Percentiles rank a stretch among this genome's conserved stretches.
These are phyloP conservation scores for Jaminaea rosea DNA, from an alignment of 1,284 basidiomycete genomes.

Conservation along the genomic window DNA sequence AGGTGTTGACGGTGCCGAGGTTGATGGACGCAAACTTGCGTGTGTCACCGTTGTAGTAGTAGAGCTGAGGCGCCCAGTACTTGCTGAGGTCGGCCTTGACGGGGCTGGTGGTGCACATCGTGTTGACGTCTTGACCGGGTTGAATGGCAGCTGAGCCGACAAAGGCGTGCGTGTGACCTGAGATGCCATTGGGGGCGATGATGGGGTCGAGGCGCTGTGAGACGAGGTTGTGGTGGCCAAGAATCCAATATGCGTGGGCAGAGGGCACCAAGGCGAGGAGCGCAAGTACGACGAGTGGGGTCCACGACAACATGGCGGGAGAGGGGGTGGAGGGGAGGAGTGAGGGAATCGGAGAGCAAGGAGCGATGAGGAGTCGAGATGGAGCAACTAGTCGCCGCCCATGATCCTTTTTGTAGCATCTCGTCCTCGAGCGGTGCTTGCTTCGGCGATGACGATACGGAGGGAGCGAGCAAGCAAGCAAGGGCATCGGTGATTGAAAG, in stretches of 20 bases:
- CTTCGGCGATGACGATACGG: too few relatives aligned
- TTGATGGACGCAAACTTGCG: conserved; percentile 14
- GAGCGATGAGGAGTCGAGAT: too few relatives aligned
- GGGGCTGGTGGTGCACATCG: conserved; percentile 48
- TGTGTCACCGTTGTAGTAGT: conserved; percentile 38
- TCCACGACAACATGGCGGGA: too few relatives aligned
- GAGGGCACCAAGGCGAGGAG: conserved; percentile 3
- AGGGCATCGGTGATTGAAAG: too few relatives aligned
- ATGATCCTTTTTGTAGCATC: too few relatives aligned
- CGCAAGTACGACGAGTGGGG: not conserved
- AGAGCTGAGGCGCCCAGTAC: conserved; percentile 51
- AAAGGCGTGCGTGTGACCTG: conserved; percentile 51
- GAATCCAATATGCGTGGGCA: conserved; percentile 15
- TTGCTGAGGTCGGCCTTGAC: conserved; percentile 49
- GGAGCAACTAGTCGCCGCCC: too few relatives aligned
- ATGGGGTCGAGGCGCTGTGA: conserved; percentile 52
- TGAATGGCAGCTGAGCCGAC: conserved; percentile 26
- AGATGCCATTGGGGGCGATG: conserved; percentile 48
- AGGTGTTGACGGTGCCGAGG: conserved; percentile 36
- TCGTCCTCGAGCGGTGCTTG: too few relatives aligned
- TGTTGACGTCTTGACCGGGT: not conserved
- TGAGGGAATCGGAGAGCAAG: too few relatives aligned
- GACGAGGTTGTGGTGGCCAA: conserved; percentile 29
- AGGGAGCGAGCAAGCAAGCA: too few relatives aligned
- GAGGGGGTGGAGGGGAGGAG: too few relatives aligned